A percentile compares a stretch with the other conserved stretches of the same genome.
Evolutionary conservation across 2,329 filamentous ascomycete genomes (phyloP).

Genomic region (Apiospora phragmitis): DNA sequence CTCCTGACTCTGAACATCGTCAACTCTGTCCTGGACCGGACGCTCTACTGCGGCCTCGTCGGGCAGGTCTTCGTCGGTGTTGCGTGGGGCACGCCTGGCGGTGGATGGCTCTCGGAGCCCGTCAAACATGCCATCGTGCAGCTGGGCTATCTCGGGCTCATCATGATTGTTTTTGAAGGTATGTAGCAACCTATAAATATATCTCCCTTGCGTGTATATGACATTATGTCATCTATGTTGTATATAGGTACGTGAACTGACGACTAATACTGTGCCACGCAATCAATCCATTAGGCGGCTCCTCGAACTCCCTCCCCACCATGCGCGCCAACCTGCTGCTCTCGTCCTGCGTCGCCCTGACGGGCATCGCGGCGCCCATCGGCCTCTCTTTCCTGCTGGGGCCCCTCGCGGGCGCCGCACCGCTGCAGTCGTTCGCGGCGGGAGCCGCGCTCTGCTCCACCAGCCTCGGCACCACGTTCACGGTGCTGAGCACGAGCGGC

Average conservation of each 20-base stretch:
- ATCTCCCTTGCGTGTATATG: no score
- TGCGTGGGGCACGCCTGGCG: constrained; percentile 68
- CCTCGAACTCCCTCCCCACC: constrained; percentile 53
- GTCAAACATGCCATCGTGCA: constrained; percentile 59
- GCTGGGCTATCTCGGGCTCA: constrained; percentile 72
- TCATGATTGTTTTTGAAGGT: constrained; percentile 73
- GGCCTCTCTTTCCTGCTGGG: constrained; percentile 63
- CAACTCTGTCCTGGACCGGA: constrained; percentile 56
- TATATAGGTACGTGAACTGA: no score
- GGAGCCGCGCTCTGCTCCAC: constrained; percentile 75
- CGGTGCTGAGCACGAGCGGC: constrained; percentile 50
- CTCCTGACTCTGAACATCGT: constrained; percentile 61
- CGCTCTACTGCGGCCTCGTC: constrained; percentile 69
- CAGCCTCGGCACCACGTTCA: constrained; percentile 71
- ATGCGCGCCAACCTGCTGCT: constrained; percentile 62
- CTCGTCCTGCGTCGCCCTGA: constrained; percentile 62
- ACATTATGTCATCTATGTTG: no score
- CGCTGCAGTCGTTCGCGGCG: constrained; percentile 68
- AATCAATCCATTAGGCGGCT: no score
- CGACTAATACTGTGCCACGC: no score
- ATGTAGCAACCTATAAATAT: no score
- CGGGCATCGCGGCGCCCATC: constrained; percentile 65
- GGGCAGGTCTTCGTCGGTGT: constrained; percentile 73
- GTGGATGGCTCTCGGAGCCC: constrained; percentile 54
- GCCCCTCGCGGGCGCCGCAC: constrained; percentile 48